A percentile compares a stretch with the other conserved stretches of the same genome.
phyloP scores from a whole-genome alignment of 2,329 filamentous ascomycete species.

The Monilinia vaccinii-corymbosi region DNA sequence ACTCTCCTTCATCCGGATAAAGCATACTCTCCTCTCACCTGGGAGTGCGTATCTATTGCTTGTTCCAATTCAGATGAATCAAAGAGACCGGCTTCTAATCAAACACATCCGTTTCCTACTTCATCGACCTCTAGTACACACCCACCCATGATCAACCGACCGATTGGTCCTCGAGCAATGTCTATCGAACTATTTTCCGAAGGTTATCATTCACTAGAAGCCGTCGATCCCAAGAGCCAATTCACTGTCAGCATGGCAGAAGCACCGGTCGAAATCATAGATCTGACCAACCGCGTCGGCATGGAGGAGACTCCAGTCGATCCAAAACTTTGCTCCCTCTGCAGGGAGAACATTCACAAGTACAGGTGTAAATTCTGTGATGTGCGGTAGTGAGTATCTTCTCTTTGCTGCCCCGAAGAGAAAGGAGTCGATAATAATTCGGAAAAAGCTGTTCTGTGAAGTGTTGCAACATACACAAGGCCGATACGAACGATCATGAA shows the following conservation, averaged over 20 bases:
- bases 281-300: background rate
- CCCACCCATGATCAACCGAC: too few relatives aligned
- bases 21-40: background rate
- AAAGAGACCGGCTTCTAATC: background rate
- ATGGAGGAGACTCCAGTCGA: background rate
- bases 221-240: background rate
- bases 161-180: background rate
- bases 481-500: constrained; percentile 15
- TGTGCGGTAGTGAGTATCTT: constrained; percentile 44
- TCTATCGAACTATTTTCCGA: background rate
- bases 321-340: constrained; percentile 43
- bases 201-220: background rate
- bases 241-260: background rate
- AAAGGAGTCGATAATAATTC: background rate
- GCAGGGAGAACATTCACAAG: constrained; percentile 41
- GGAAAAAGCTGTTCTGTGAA: constrained; percentile 45
- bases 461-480: constrained; percentile 45
- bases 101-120: background rate
- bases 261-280: background rate
- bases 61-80: background rate
- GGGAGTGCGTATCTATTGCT: background rate
- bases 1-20: background rate
- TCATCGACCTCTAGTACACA: background rate
- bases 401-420: too few relatives aligned
- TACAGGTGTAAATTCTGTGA: constrained; percentile 56